Percentiles rank a stretch among this genome's conserved stretches.
These are phyloP conservation scores for Colletotrichum gigasporum DNA, from an alignment of 2,329 filamentous ascomycete species.

Conservation along the genomic window DNA sequence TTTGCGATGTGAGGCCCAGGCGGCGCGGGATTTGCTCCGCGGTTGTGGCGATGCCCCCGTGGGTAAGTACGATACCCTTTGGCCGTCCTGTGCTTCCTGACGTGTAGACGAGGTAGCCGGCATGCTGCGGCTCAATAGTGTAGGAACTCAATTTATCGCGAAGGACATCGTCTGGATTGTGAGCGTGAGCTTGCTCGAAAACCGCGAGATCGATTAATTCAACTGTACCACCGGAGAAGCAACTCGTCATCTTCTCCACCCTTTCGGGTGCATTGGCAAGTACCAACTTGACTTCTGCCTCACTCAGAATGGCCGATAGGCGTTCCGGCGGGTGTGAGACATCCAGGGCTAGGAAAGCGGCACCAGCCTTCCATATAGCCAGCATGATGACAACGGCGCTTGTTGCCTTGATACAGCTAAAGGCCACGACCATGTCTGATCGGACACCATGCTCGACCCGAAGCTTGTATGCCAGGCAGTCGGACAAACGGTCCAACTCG, in stretches of 20 bases:
- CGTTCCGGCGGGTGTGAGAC: constrained; percentile 14
- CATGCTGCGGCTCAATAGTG: background rate
- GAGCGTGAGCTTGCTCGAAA: too few species aligned
- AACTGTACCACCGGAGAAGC: too few species aligned
- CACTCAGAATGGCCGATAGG: background rate
- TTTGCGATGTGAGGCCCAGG: background rate
- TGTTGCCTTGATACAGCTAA: constrained; percentile 44
- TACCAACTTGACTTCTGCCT: too few species aligned
- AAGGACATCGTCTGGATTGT: too few species aligned
- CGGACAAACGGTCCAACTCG: background rate
- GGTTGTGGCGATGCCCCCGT: constrained; percentile 37
- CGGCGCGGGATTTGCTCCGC: too few species aligned
- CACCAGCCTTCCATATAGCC: constrained; percentile 44
- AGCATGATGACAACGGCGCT: constrained; percentile 42
- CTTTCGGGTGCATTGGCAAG: background rate
- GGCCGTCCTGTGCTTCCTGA: constrained; percentile 65
- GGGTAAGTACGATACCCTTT: constrained; percentile 58
- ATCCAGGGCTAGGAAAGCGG: constrained; percentile 43
- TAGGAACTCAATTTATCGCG: too few species aligned
- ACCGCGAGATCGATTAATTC: too few species aligned
- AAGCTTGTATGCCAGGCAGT: constrained; percentile 33
- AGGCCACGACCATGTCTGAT: constrained; percentile 38
- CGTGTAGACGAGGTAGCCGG: constrained; percentile 58
- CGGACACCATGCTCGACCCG: constrained; percentile 36
- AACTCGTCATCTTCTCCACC: too few species aligned